phyloP scores from a whole-genome alignment of 768 basidiomycete species.

The Agrocybe chaxingu region DNA sequence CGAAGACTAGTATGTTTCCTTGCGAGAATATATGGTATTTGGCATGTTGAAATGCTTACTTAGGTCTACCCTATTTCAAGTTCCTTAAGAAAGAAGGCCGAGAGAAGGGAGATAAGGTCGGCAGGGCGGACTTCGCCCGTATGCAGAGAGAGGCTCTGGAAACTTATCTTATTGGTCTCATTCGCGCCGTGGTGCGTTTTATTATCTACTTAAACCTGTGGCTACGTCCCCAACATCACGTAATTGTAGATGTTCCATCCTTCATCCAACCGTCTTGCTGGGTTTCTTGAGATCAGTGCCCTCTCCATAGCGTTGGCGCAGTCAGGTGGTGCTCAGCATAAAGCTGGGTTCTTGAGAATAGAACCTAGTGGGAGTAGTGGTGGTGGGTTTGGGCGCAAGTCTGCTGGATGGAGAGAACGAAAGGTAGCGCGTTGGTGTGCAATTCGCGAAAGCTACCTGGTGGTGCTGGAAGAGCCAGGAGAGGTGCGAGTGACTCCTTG shows the following conservation, averaged over 20 bases:
- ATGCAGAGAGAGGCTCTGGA: conserved; percentile 82
- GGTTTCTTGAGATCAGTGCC: conserved; percentile 90
- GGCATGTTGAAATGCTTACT: conserved; percentile 1
- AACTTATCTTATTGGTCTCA: conserved; percentile 82
- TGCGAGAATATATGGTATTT: neutral
- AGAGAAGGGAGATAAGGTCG: conserved; percentile 46
- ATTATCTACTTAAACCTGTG: neutral
- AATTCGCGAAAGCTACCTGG: conserved; percentile 88
- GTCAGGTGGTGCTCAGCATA: conserved; percentile 84
- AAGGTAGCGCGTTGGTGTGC: conserved; percentile 85
- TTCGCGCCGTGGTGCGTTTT: conserved; percentile 78
- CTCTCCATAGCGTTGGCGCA: conserved; percentile 78
- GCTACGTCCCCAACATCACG: neutral
- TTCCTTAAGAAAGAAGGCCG: conserved; percentile 67
- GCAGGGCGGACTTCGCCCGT: conserved; percentile 74
- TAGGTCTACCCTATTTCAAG: conserved; percentile 89
- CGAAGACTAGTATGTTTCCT: conserved; percentile 59
- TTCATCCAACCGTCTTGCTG: conserved; percentile 81
- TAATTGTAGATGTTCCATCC: conserved; percentile 87
- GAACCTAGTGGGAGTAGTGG: conserved; percentile 50
- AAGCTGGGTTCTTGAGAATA: conserved; percentile 79
- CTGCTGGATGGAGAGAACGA: conserved; percentile 53
- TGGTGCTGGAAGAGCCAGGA: conserved; percentile 82
- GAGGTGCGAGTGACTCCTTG: conserved; percentile 47
- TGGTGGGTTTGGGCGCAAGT: conserved; percentile 62